Percentiles rank a stretch among this genome's conserved stretches.
These are phyloP conservation scores for Arthrinium puccinioides DNA, from an alignment of 2,329 filamentous ascomycete genomes.

Conservation along the genomic window DNA sequence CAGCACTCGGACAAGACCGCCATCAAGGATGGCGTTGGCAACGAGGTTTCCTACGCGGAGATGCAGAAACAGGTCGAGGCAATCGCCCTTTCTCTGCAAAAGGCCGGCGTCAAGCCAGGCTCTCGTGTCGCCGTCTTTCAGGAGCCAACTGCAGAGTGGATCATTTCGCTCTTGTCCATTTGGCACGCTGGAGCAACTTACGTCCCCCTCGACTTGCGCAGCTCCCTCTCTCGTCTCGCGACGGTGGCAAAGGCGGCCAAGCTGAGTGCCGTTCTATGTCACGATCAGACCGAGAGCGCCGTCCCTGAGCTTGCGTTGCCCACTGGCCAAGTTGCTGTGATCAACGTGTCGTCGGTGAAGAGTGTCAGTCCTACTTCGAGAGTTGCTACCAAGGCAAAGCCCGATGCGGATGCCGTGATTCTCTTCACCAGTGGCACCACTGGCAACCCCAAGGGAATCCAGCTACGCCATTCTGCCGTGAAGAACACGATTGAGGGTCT, in stretches of 20 bases:
- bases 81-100: constrained; percentile 18
- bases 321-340: background rate
- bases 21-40: constrained; percentile 12
- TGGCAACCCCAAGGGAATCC: constrained; percentile 6
- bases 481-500: background rate
- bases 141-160: constrained; percentile 25
- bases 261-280: constrained; percentile 1
- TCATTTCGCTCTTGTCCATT: constrained; percentile 32
- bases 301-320: background rate
- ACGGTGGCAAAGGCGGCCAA: background rate
- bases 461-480: constrained; percentile 1
- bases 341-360: background rate
- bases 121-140: constrained; percentile 31
- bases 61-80: constrained; percentile 23
- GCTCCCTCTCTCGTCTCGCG: constrained; percentile 4
- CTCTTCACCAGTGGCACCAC: constrained; percentile 7
- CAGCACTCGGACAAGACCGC: constrained; percentile 1
- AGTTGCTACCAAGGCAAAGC: background rate
- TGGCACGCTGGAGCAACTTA: constrained; percentile 28
- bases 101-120: constrained; percentile 6
- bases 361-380: no score
- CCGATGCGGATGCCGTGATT: background rate
- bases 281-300: constrained; percentile 1
- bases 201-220: constrained; percentile 31
- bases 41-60: constrained; percentile 24